phyloP scores from a whole-genome alignment of 495 filamentous ascomycete genomes.

The Penicillium flavigenum region DNA sequence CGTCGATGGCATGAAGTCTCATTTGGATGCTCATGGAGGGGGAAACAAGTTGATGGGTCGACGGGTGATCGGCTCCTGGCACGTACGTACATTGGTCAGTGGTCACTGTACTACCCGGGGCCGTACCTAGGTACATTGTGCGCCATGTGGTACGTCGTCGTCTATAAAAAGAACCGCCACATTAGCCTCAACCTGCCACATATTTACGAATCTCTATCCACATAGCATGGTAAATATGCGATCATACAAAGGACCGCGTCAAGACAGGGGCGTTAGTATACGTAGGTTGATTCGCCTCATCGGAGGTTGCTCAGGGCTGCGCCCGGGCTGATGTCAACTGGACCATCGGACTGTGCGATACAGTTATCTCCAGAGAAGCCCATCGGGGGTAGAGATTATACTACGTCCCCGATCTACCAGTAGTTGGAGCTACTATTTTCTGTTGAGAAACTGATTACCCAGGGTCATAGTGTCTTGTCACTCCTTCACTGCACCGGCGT shows the following conservation, averaged over 20 bases:
- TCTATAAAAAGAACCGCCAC: constrained; percentile 13
- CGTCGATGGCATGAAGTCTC: constrained; percentile 8
- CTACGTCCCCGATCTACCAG: background rate
- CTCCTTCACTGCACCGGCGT: background rate
- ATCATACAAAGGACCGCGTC: background rate
- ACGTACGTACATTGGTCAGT: background rate
- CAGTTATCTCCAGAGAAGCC: background rate
- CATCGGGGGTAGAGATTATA: background rate
- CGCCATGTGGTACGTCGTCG: constrained; percentile 3
- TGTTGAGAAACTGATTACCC: background rate
- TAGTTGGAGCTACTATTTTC: background rate
- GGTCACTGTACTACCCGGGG: too few relatives aligned
- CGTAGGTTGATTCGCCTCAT: constrained; percentile 1
- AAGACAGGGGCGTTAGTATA: background rate
- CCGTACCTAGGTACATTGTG: background rate
- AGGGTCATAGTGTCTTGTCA: background rate
- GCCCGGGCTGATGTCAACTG: background rate
- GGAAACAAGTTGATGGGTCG: background rate
- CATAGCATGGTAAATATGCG: background rate
- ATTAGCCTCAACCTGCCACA: background rate
- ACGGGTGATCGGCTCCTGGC: background rate
- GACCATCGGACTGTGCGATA: background rate
- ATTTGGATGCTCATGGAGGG: background rate
- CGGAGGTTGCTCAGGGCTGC: background rate
- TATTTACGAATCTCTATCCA: background rate